Conservation (phyloP, 164 flowering plant genomes). For the Tetracentron sinense region DNA sequence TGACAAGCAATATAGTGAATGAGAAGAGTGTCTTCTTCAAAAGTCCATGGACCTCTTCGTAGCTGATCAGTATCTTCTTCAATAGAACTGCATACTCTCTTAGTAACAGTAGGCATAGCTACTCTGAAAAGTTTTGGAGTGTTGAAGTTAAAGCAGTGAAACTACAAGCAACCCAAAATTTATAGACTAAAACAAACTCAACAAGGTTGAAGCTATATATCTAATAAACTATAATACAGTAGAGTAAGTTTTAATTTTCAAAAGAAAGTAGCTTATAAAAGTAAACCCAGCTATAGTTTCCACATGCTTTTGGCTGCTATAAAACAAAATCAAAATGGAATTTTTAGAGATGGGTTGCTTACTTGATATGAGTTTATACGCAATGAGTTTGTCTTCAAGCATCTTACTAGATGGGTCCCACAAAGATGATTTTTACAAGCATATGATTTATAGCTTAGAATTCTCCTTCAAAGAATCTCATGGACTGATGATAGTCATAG, state of each 20-base stretch:
- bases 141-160: slow-evolving; percentile 16
- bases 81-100: slow-evolving; percentile 13
- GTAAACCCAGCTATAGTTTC: slow-evolving; percentile 12
- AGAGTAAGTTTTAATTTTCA: slow-evolving; percentile 6
- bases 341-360: not conserved
- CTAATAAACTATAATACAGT: not conserved
- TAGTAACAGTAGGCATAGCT: slow-evolving; percentile 21
- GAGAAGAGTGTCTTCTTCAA: slow-evolving; percentile 71
- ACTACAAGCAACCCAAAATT: slow-evolving; percentile 13
- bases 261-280: slow-evolving; percentile 11
- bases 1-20: slow-evolving; percentile 48
- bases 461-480: too few species aligned
- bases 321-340: slow-evolving; percentile 8
- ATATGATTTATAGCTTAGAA: too few species aligned
- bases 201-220: slow-evolving; percentile 3
- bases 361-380: not conserved
- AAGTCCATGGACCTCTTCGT: slow-evolving; percentile 94
- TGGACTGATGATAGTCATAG: too few species aligned
- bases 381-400: not conserved
- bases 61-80: slow-evolving; percentile 53
- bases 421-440: not conserved
- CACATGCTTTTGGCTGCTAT: not conserved
- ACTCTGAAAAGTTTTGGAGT: slow-evolving; percentile 3
- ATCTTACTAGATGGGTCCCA: not conserved
- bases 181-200: slow-evolving; percentile 15